Base-by-base conservation (phyloP, 1,139 yeast genomes). In the Saccharomyces hybrid region DNA sequence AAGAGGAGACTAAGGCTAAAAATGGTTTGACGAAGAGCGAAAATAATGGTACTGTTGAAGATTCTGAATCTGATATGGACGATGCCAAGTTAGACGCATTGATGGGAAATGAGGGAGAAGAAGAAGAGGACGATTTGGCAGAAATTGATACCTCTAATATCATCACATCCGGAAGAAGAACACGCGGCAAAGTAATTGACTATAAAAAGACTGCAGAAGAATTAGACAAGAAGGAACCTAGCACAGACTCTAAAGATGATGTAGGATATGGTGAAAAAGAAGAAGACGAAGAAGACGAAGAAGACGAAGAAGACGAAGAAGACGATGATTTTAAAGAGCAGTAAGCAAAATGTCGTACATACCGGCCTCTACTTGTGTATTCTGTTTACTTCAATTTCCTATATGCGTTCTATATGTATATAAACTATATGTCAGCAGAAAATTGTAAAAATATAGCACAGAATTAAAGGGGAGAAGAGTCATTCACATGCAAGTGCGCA, bases 151-250 rank as follows among this genome's bases (percentile, higher is more conserved):
- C 86, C 47, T 75, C 91, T 50, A 91, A 91, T 71, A 90, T 90
- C 68, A 88, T 90, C 59, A 78, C 86, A 27, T 76, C 83, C 28
- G 96, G 96, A 13, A 81, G 96, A 72, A 86, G 98, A 75, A 89
- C 97, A 11, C 82, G 97, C 63, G 96, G 97, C 23, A 87, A 85
- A 69, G 86, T 86, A 34, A 86, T 91, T 64, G 97, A 91, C 72
- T 91, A 86, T 71, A 78, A 82, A 58, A 85, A 88, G 71, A 91
- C 95, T n/a, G 88, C 90, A 30, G 87, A 81, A 60, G 80, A 87
- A 66, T 73, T 88, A 66, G 83, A 80, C 54, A 80, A 75, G 31
- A 83, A 77, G 26, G 71, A 66, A 14, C 73, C 68, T n/a, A 66
- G 49, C 72, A 65, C 26, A 71, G 66, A 20, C 11, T 11, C 50